Percentiles rank a stretch among this genome's conserved stretches.
These are phyloP conservation scores for Chalara sp. DNA, from an alignment of 2,329 filamentous ascomycete species.

Conservation along the genomic window DNA sequence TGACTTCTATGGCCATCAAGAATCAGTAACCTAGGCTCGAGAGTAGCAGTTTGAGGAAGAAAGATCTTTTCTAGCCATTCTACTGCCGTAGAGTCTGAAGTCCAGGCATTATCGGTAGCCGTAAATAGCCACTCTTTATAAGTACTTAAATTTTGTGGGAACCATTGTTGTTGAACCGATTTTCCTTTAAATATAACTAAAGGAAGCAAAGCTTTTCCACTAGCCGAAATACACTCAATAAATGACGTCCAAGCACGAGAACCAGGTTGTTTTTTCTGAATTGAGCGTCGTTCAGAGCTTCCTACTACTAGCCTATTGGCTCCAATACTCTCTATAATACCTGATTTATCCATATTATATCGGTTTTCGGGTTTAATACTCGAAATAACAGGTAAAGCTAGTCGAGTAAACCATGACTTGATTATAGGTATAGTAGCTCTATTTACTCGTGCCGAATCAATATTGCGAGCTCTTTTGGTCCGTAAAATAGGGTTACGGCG, in stretches of 20 bases:
- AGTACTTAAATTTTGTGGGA: neutral
- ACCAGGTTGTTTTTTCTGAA: conserved; percentile 3
- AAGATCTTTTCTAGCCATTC: conserved; percentile 7
- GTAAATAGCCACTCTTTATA: conserved; percentile 5
- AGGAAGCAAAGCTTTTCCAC: neutral
- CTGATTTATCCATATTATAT: conserved; percentile 5
- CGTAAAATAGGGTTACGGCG: neutral
- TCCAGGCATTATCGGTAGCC: conserved; percentile 5
- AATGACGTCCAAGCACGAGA: conserved; percentile 3
- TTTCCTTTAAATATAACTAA: conserved; percentile 10
- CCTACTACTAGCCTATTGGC: neutral
- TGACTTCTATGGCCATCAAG: conserved; percentile 2
- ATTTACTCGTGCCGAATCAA: conserved; percentile 3
- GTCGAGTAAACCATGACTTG: neutral
- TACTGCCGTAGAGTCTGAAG: conserved; percentile 2
- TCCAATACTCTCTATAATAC: conserved; percentile 2
- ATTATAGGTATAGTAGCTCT: conserved; percentile 2
- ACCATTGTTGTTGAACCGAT: conserved; percentile 6
- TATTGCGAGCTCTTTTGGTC: conserved; percentile 1
- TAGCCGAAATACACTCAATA: conserved; percentile 1
- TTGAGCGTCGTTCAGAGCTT: neutral
- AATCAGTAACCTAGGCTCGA: conserved; percentile 2
- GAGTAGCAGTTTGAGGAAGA: neutral
- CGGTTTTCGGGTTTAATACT: conserved; percentile 3
- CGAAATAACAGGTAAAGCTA: neutral